A percentile compares a stretch with the other conserved stretches of the same genome.
Conservation (phyloP, 768 basidiomycete species). For the Suillus subalutaceus region DNA sequence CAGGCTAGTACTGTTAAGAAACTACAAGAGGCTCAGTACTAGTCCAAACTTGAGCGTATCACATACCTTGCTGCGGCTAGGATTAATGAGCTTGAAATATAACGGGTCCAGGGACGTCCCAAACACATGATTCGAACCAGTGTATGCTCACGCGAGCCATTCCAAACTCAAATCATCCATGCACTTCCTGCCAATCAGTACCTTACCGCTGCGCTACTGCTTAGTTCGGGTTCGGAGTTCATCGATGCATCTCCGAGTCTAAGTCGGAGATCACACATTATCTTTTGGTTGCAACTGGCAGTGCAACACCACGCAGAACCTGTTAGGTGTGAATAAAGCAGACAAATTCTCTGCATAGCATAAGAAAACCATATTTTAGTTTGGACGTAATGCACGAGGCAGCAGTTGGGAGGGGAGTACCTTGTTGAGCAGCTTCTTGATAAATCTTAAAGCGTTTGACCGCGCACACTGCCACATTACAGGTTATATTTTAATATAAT, state of each 20-base stretch:
- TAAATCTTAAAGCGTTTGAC: too few species aligned
- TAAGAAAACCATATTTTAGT: too few species aligned
- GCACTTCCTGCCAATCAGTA: neutral
- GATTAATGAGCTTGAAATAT: neutral
- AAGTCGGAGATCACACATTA: neutral
- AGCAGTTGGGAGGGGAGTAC: too few species aligned
- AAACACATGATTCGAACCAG: neutral
- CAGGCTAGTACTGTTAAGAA: neutral
- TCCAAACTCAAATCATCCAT: neutral
- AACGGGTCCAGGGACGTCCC: neutral
- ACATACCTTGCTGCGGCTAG: neutral
- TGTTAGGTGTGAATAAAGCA: too few species aligned
- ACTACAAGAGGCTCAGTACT: neutral
- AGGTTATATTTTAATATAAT: too few species aligned
- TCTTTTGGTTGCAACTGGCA: too few species aligned
- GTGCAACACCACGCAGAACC: too few species aligned
- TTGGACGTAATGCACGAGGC: too few species aligned
- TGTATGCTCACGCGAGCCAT: neutral
- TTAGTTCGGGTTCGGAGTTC: neutral
- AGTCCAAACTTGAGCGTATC: neutral
- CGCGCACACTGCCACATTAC: too few species aligned
- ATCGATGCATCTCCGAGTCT: neutral
- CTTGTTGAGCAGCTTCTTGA: too few species aligned
- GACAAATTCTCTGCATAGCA: too few species aligned
- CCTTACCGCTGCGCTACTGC: neutral